Percentiles rank a stretch among this genome's conserved stretches.
phyloP scores from a whole-genome alignment of 2,329 filamentous ascomycete genomes.

The Lecanicillium sp. region DNA sequence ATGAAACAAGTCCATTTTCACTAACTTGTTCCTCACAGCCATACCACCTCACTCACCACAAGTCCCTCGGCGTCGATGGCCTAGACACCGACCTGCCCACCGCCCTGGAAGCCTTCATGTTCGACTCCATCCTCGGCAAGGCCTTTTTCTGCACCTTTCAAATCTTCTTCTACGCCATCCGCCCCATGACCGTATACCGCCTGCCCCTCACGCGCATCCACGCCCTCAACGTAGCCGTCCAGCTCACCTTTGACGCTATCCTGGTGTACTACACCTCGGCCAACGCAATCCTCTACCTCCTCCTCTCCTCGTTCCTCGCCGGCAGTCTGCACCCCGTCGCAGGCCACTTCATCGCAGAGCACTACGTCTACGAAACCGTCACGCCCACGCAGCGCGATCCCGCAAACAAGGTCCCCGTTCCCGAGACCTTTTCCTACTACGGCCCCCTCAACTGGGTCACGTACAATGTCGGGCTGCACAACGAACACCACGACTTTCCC shows the following conservation, averaged over 20 bases:
- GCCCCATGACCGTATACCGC: conserved; percentile 89
- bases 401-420: conserved; percentile 56
- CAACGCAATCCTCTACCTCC: conserved; percentile 69
- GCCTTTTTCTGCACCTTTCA: conserved; percentile 99
- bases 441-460: conserved; percentile 84
- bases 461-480: conserved; percentile 96
- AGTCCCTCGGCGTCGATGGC: conserved; percentile 92
- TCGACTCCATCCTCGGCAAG: conserved; percentile 93
- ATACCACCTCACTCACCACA: conserved; percentile 98
- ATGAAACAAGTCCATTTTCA: neutral
- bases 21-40: conserved; percentile 43
- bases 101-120: conserved; percentile 79
- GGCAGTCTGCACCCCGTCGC: conserved; percentile 90
- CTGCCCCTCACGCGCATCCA: conserved; percentile 83
- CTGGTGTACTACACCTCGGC: conserved; percentile 54
- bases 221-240: conserved; percentile 68
- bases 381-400: conserved; percentile 47
- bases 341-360: conserved; percentile 97
- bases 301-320: conserved; percentile 86
- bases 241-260: conserved; percentile 68
- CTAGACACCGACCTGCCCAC: conserved; percentile 95
- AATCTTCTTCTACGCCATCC: conserved; percentile 95
- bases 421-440: conserved; percentile 97
- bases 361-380: conserved; percentile 71
- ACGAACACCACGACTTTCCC: conserved; percentile 98